Base-by-base conservation (phyloP, 495 filamentous ascomycete genomes). In the Lasiosphaeria miniovina region DNA sequence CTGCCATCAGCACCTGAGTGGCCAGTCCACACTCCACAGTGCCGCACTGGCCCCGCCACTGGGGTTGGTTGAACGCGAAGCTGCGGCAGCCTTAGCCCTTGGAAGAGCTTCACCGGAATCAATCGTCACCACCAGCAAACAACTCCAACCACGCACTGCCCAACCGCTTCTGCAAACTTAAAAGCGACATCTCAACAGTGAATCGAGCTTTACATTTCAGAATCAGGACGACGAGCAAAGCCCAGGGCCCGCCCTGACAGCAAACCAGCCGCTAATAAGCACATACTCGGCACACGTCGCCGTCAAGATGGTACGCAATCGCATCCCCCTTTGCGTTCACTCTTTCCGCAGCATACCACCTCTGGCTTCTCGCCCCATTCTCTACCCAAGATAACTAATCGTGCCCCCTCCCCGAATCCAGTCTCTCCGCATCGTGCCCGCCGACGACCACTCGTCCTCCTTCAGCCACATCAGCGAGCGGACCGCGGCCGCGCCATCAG, bases 401-500 rank as follows among this genome's bases (percentile, higher is more conserved):
- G 3, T 14, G 1, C 1, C 24, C 52, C 49, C 9, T 12, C 54
- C 54, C 14, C 34, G n/a, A 40, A 14, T 50, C 15, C 75, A 96
- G 93, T 87, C 91, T 64, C 90, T 96, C 85, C 90, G 91, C 76
- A 88, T 98, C 71, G 83, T 87, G 65, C 93, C 93, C 73, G 71
- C 84, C 49, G 57, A 83, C 62, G 61, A 72, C 62, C 79, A 91
- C 81, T 70, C 75, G 69, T 75, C 77, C 66, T 81, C 84, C 60
- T 79, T 80, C 74, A 82, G 81, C 72, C 84, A 84, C 71, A 77
- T 80, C 58, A 66, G 77, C 67, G 70, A 75, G 14, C 68, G 72
- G 60, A 81, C 79, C 58, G 80, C 79, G 64, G 82, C 82, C 68
- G 93, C 93, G 36, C 93, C 93, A 60, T 95, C 91, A 17, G 93